Conservation (phyloP, 495 filamentous ascomycete genomes). For the Penicillium mononematosum region DNA sequence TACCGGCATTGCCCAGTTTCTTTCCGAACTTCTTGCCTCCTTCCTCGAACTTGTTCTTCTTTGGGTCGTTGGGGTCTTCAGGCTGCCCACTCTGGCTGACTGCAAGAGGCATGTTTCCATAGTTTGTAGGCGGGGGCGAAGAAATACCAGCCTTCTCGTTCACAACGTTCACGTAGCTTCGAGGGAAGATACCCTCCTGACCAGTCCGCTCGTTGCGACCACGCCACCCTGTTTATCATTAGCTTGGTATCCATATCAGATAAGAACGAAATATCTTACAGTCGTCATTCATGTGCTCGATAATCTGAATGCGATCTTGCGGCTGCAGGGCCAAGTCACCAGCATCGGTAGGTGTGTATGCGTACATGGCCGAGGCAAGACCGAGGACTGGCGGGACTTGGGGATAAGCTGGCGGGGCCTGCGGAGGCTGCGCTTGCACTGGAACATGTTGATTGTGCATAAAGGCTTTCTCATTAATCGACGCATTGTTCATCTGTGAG, state of each 20-base stretch:
- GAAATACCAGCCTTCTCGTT: conserved; percentile 38
- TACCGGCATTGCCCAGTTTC: conserved; percentile 57
- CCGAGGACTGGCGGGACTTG: conserved; percentile 59
- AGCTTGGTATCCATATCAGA: conserved; percentile 13
- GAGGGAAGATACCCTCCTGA: conserved; percentile 86
- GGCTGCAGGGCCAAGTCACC: conserved; percentile 75
- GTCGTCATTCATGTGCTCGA: conserved; percentile 90
- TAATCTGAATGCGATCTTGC: conserved; percentile 73
- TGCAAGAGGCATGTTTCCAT: conserved; percentile 54
- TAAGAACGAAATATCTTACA: conserved; percentile 52
- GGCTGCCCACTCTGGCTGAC: conserved; percentile 48
- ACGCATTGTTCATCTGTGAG: conserved; percentile 47
- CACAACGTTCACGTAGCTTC: conserved; percentile 73
- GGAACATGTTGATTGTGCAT: conserved; percentile 46
- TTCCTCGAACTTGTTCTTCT: conserved; percentile 50
- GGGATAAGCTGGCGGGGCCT: conserved; percentile 51
- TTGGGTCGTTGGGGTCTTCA: conserved; percentile 26
- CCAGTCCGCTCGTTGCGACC: conserved; percentile 78
- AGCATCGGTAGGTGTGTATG: conserved; percentile 72
- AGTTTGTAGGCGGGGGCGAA: conserved; percentile 39
- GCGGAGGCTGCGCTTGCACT: conserved; percentile 43
- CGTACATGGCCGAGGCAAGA: conserved; percentile 78
- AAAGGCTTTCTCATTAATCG: conserved; percentile 55
- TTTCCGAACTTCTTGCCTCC: conserved; percentile 58
- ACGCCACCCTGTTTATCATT: conserved; percentile 61